These are phyloP conservation scores for Beauveria pseudobassiana DNA, from an alignment of 2,329 filamentous ascomycete species.

Conservation along the genomic window DNA sequence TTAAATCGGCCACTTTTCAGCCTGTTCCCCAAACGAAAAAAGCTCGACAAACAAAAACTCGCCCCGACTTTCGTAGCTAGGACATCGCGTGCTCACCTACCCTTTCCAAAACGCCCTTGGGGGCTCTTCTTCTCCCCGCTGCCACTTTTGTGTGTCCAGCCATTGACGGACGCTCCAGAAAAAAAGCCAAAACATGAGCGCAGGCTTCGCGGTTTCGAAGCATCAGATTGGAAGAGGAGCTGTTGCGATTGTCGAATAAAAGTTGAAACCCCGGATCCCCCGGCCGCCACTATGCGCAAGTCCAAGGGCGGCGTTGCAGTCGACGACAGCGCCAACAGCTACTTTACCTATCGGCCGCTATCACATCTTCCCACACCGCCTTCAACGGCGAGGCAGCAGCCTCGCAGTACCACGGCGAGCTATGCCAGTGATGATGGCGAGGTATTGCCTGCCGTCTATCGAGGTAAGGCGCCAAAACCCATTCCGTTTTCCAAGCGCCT, in stretches of 20 bases:
- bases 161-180: not conserved
- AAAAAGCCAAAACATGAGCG: conserved; percentile 12
- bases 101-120: not conserved
- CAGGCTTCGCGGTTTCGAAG: not conserved
- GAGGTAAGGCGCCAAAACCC: conserved; percentile 24
- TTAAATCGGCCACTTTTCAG: not conserved
- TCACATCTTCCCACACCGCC: conserved; percentile 63
- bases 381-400: conserved; percentile 41
- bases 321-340: conserved; percentile 38
- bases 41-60: not conserved
- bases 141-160: not conserved
- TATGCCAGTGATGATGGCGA: conserved; percentile 34
- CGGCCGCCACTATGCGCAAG: conserved; percentile 13
- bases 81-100: conserved; percentile 8
- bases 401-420: conserved; percentile 24
- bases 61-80: not conserved
- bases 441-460: conserved; percentile 28
- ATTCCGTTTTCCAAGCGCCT: too few relatives aligned
- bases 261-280: too few relatives aligned
- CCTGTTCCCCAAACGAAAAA: not conserved
- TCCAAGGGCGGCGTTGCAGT: conserved; percentile 15
- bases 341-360: conserved; percentile 59
- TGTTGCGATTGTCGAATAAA: not conserved
- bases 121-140: too few relatives aligned
- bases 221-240: conserved; percentile 6